A percentile compares a stretch with the other conserved stretches of the same genome.
Evolutionary conservation across 768 basidiomycete genomes (phyloP).

Genomic region (Mycena vulgaris): DNA sequence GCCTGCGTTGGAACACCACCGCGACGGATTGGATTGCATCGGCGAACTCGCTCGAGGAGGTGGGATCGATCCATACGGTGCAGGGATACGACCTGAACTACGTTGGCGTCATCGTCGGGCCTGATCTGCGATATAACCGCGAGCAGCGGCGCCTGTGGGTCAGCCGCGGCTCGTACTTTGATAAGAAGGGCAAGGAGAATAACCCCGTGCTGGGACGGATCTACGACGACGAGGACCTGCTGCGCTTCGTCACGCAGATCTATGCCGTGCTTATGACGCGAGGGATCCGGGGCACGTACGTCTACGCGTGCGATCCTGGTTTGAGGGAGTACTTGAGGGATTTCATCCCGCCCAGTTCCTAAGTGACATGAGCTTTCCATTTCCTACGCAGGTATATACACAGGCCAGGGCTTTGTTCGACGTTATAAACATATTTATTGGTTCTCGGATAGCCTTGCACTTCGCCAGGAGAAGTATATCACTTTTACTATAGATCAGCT

Average conservation of each 20-base stretch:
- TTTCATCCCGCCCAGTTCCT: slow-evolving; percentile 28
- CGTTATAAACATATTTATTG: slow-evolving; percentile 19
- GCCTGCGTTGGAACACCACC: slow-evolving; percentile 30
- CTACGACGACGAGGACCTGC: slow-evolving; percentile 28
- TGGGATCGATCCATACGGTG: slow-evolving; percentile 31
- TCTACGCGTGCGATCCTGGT: slow-evolving; percentile 32
- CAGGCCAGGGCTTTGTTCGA: slow-evolving; percentile 22
- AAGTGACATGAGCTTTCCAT: slow-evolving; percentile 27
- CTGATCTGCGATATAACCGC: slow-evolving; percentile 28
- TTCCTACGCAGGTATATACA: slow-evolving; percentile 22
- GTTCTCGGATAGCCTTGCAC: slow-evolving; percentile 23
- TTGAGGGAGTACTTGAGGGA: slow-evolving; percentile 32
- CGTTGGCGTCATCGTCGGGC: slow-evolving; percentile 28
- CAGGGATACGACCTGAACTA: slow-evolving; percentile 33
- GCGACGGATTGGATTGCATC: slow-evolving; percentile 32
- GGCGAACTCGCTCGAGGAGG: slow-evolving; percentile 29
- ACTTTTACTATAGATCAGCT: slow-evolving; percentile 14
- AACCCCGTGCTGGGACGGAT: slow-evolving; percentile 28
- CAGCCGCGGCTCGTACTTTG: slow-evolving; percentile 28
- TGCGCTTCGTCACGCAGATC: slow-evolving; percentile 31
- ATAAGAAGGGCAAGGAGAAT: slow-evolving; percentile 31
- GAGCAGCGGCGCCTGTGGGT: slow-evolving; percentile 22
- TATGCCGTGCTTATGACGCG: slow-evolving; percentile 32
- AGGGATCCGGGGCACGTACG: slow-evolving; percentile 30
- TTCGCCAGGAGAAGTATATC: slow-evolving; percentile 18